phyloP scores from a whole-genome alignment of 352 stramenopile species.

The Globisporangium canariense region DNA sequence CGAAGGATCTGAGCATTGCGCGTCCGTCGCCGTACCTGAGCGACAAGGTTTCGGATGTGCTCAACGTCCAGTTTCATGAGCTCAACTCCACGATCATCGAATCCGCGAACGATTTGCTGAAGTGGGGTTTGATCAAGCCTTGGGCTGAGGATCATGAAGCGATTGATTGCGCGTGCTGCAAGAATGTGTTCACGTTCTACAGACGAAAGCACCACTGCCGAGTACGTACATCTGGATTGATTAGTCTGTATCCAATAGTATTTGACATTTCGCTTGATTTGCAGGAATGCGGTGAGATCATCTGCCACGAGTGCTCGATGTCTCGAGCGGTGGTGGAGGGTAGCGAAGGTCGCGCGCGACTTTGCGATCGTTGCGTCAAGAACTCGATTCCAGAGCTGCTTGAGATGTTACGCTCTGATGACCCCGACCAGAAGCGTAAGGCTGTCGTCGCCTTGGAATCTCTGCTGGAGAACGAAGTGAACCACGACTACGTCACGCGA shows the following conservation, averaged over 20 bases:
- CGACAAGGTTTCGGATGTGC: conserved; percentile 75
- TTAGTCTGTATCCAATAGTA: neutral
- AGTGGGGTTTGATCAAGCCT: conserved; percentile 84
- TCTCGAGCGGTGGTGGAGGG: conserved; percentile 83
- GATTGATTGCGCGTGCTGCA: conserved; percentile 67
- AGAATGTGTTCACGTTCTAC: conserved; percentile 80
- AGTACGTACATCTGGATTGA: conserved; percentile 26
- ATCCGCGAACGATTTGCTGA: conserved; percentile 78
- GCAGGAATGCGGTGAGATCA: conserved; percentile 85
- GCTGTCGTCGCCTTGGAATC: conserved; percentile 77
- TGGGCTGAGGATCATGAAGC: conserved; percentile 87
- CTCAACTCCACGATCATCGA: conserved; percentile 68
- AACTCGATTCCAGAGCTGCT: conserved; percentile 73
- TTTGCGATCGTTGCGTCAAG: conserved; percentile 85
- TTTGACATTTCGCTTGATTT: neutral
- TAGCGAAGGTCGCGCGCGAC: conserved; percentile 64
- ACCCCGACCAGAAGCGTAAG: conserved; percentile 57
- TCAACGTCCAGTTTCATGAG: conserved; percentile 75
- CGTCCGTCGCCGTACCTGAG: conserved; percentile 75
- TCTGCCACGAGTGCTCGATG: conserved; percentile 84
- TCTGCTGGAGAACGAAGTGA: conserved; percentile 79
- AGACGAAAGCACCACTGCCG: conserved; percentile 81
- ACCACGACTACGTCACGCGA: conserved; percentile 84
- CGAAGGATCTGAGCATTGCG: conserved; percentile 47
- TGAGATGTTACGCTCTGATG: conserved; percentile 45